Conservation (phyloP, 345 rosid species). For the Salix purpurea region DNA sequence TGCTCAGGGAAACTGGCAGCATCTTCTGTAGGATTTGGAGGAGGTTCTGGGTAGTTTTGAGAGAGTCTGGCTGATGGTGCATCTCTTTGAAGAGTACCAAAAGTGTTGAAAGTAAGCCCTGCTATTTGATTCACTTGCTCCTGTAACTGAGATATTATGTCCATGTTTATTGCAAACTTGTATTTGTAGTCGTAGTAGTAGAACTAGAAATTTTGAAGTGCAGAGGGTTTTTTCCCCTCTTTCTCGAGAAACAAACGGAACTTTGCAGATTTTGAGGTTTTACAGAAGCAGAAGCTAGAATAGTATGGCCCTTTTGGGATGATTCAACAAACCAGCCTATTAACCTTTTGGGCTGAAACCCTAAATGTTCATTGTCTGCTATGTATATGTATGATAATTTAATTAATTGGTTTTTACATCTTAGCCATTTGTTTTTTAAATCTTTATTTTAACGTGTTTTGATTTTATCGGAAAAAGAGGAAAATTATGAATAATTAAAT, state of each 20-base stretch:
- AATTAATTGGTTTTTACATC: no score
- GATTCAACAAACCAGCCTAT: neutral
- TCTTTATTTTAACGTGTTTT: no score
- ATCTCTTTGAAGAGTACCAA: conserved; percentile 77
- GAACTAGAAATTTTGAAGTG: neutral
- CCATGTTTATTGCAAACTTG: conserved; percentile 42
- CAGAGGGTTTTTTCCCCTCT: neutral
- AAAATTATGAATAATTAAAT: no score
- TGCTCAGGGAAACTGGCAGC: conserved; percentile 53
- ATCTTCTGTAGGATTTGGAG: conserved; percentile 52
- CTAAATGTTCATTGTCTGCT: no score
- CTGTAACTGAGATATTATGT: conserved; percentile 87
- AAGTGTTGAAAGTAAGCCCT: conserved; percentile 68
- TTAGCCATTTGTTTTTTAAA: no score
- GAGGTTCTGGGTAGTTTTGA: conserved; percentile 76
- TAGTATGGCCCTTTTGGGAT: neutral
- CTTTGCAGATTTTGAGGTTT: neutral
- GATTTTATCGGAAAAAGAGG: no score
- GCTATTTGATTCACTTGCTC: conserved; percentile 81
- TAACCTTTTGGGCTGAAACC: neutral
- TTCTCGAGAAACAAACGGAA: neutral
- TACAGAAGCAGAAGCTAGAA: neutral
- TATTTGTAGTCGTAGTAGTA: neutral
- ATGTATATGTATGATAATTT: no score
- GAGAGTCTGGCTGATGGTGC: conserved; percentile 81